phyloP scores from a whole-genome alignment of 1,284 basidiomycete genomes.

The Malassezia sp. region DNA sequence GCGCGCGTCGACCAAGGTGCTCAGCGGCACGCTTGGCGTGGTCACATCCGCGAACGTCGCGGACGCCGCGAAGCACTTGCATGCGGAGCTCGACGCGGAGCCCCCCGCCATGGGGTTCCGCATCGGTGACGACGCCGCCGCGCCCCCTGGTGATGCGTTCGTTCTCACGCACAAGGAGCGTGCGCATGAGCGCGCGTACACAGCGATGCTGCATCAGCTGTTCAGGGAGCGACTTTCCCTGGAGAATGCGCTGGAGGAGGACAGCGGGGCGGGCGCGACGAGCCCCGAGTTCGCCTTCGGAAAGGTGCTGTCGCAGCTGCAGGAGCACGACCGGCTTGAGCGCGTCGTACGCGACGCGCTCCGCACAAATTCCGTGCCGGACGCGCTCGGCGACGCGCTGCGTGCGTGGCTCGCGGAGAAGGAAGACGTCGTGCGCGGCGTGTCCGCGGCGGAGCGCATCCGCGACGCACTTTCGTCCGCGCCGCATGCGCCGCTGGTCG shows the following conservation, averaged over 20 bases:
- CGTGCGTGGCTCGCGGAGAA: slow-evolving; percentile 27
- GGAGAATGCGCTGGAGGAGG: slow-evolving; percentile 53
- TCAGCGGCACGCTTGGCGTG: slow-evolving; percentile 32
- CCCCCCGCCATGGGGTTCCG: slow-evolving; percentile 33
- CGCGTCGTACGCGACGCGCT: slow-evolving; percentile 30
- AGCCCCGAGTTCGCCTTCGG: slow-evolving; percentile 88
- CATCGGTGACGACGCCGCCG: slow-evolving; percentile 47
- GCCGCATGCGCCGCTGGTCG: slow-evolving; percentile 45
- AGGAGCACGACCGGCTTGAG: slow-evolving; percentile 34
- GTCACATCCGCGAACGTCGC: slow-evolving; percentile 20
- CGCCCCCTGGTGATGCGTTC: slow-evolving; percentile 37
- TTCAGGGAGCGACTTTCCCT: slow-evolving; percentile 75
- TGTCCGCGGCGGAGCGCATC: no score
- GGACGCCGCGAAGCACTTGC: slow-evolving; percentile 26
- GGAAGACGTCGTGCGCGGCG: slow-evolving; percentile 16
- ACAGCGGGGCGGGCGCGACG: slow-evolving; percentile 53
- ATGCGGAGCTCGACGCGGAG: slow-evolving; percentile 19
- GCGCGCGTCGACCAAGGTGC: slow-evolving; percentile 22
- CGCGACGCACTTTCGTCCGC: no score
- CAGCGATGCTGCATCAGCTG: slow-evolving; percentile 69
- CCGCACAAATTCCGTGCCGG: slow-evolving; percentile 21
- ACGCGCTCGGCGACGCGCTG: slow-evolving; percentile 31
- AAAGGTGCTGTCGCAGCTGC: slow-evolving; percentile 67
- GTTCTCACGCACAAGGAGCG: slow-evolving; percentile 54
- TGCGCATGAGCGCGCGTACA: slow-evolving; percentile 82